Conservation (phyloP, 148 eudicot species). For the Vaccinium myrtillus region DNA sequence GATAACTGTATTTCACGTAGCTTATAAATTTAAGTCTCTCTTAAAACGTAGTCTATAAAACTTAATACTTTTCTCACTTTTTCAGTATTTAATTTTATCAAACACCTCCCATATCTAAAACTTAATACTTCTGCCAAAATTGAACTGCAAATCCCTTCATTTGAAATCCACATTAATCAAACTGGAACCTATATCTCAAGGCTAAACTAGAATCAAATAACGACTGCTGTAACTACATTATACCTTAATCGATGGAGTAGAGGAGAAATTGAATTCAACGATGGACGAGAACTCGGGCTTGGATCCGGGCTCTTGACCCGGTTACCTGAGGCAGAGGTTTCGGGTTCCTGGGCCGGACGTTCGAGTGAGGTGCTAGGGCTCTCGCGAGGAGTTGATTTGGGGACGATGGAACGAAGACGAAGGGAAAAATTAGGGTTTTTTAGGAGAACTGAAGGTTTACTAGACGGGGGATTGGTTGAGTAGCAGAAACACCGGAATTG, state of each 20-base stretch:
- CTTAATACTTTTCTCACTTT: background rate
- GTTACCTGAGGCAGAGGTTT: background rate
- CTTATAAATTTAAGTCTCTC: no score
- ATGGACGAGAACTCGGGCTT: conserved; percentile 5
- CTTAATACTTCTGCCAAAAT: background rate
- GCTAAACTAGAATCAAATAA: background rate
- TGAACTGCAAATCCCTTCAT: background rate
- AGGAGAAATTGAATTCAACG: background rate
- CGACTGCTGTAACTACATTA: background rate
- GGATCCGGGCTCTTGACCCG: conserved; percentile 22
- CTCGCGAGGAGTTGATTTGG: conserved; percentile 30
- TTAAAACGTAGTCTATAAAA: no score
- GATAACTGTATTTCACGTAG: no score
- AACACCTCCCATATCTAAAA: no score
- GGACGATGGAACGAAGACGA: background rate
- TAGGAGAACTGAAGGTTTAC: background rate
- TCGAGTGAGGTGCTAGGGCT: conserved; percentile 17
- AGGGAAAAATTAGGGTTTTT: background rate
- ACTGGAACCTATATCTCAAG: background rate
- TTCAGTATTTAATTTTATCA: background rate
- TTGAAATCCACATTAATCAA: background rate
- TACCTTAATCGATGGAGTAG: background rate
- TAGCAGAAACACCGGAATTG: background rate
- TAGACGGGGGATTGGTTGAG: conserved; percentile 6
- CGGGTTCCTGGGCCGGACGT: background rate